These are phyloP conservation scores for Bremia lactucae DNA, from an alignment of 352 stramenopile species.

Conservation along the genomic window DNA sequence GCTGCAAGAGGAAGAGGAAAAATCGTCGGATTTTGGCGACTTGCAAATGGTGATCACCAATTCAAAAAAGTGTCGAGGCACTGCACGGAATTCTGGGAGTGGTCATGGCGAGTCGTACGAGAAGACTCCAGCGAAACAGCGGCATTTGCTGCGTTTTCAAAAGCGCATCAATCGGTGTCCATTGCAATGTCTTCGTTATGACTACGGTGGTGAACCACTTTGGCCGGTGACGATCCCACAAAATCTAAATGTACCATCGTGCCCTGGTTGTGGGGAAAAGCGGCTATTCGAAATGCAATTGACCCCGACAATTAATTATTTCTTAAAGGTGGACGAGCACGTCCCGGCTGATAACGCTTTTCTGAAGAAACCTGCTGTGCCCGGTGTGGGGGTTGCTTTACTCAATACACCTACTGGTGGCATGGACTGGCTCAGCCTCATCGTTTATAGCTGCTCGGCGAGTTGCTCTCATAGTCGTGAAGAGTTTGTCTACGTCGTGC, in stretches of 20 bases:
- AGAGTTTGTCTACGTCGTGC: slow-evolving; percentile 63
- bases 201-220: slow-evolving; percentile 76
- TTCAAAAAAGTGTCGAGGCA: slow-evolving; percentile 32
- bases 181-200: slow-evolving; percentile 72
- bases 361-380: slow-evolving; percentile 1
- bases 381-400: background rate
- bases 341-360: slow-evolving; percentile 9
- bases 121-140: slow-evolving; percentile 57
- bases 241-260: slow-evolving; percentile 39
- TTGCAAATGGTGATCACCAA: slow-evolving; percentile 48
- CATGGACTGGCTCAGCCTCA: slow-evolving; percentile 77
- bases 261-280: slow-evolving; percentile 39
- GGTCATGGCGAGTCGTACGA: slow-evolving; percentile 59
- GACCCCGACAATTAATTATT: slow-evolving; percentile 79
- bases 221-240: slow-evolving; percentile 53
- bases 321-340: slow-evolving; percentile 72
- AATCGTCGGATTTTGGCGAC: slow-evolving; percentile 49
- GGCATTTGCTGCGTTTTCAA: slow-evolving; percentile 80
- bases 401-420: slow-evolving; percentile 13
- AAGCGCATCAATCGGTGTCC: slow-evolving; percentile 73
- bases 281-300: slow-evolving; percentile 78
- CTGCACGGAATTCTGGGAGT: slow-evolving; percentile 3
- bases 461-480: slow-evolving; percentile 53
- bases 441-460: slow-evolving; percentile 64
- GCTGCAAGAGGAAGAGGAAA: slow-evolving; percentile 68